These are phyloP conservation scores for Colletotrichum coccodes DNA, from an alignment of 2,329 filamentous ascomycete genomes.

Conservation along the genomic window DNA sequence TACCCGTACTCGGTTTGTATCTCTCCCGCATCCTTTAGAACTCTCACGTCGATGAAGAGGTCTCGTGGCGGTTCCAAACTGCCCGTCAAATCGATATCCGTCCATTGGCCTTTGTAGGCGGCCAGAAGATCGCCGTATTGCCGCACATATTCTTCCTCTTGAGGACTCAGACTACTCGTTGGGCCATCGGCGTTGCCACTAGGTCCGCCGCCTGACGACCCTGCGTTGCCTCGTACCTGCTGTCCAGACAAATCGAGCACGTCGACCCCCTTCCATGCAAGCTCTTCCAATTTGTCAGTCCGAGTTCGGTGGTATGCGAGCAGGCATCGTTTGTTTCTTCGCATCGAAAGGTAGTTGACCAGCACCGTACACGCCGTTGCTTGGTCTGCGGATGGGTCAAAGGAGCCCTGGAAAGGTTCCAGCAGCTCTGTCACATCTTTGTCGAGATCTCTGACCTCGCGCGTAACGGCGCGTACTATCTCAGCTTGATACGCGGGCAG, in stretches of 20 bases:
- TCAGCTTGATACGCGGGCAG: conserved; percentile 94
- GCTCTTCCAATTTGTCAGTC: conserved; percentile 90
- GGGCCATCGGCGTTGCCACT: conserved; percentile 52
- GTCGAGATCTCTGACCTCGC: conserved; percentile 93
- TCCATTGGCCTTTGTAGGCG: conserved; percentile 99
- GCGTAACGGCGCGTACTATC: conserved; percentile 84
- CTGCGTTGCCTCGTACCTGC: conserved; percentile 55
- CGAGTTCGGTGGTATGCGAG: conserved; percentile 93
- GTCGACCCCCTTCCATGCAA: conserved; percentile 92
- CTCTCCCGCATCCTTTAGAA: conserved; percentile 96
- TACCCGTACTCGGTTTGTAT: conserved; percentile 99
- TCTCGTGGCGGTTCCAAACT: conserved; percentile 94
- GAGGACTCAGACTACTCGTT: conserved; percentile 86
- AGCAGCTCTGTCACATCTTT: conserved; percentile 84
- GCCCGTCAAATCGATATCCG: conserved; percentile 94
- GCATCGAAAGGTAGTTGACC: conserved; percentile 94
- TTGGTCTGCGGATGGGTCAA: conserved; percentile 85
- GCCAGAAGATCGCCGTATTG: conserved; percentile 92
- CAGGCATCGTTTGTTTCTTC: conserved; percentile 94
- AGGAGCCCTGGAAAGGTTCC: conserved; percentile 83
- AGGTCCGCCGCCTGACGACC: conserved; percentile 45
- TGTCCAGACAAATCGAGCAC: conserved; percentile 76
- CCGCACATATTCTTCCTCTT: conserved; percentile 95
- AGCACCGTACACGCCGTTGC: conserved; percentile 88
- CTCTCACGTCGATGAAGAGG: conserved; percentile 95